Conservation (phyloP, 768 basidiomycete species). For the Brasilioporus rufonigricans region DNA sequence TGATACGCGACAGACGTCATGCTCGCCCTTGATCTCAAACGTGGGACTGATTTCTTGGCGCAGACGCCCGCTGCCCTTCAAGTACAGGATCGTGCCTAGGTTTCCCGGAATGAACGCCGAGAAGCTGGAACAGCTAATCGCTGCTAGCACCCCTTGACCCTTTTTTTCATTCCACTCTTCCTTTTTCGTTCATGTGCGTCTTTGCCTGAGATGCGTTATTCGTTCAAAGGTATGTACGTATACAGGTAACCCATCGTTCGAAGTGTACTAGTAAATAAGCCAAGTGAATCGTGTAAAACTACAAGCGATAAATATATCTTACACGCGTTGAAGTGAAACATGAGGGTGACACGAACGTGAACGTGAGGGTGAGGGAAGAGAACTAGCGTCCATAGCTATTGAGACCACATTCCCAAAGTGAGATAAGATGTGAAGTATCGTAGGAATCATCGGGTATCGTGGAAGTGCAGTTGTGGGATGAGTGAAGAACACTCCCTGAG, state of each 20-base stretch:
- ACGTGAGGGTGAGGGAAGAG: background rate
- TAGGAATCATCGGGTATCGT: background rate
- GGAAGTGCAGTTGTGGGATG: background rate
- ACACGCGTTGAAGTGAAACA: background rate
- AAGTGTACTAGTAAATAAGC: no score
- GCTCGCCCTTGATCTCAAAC: no score
- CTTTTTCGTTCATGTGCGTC: background rate
- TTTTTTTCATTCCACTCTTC: no score
- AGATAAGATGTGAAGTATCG: background rate
- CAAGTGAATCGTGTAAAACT: background rate
- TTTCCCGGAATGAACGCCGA: background rate
- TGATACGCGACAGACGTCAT: background rate
- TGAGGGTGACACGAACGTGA: background rate
- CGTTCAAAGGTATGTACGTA: no score
- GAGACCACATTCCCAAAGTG: background rate
- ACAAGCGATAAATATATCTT: background rate
- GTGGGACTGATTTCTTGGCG: no score
- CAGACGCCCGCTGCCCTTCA: constrained; percentile 1
- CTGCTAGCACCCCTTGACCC: background rate
- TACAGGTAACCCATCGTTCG: no score
- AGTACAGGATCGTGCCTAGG: constrained; percentile 1
- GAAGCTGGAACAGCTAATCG: constrained; percentile 2
- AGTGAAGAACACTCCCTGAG: background rate
- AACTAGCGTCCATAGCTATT: background rate
- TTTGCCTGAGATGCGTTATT: background rate